Evolutionary conservation across 306 rosid genomes (phyloP).

Genomic region (Parietaria judaica): DNA sequence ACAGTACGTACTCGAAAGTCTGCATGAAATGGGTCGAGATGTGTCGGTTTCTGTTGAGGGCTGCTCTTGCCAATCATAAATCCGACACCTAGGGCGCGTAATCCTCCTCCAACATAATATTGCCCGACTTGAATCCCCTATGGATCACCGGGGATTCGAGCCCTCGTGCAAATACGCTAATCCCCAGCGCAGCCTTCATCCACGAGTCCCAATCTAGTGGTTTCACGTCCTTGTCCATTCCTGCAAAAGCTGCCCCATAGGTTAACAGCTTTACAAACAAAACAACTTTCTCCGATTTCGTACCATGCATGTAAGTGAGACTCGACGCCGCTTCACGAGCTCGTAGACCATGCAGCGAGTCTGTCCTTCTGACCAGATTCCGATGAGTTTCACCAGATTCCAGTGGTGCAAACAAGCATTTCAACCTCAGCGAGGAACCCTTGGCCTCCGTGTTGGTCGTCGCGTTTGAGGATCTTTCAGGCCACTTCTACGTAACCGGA

Average conservation of each 20-base stretch:
- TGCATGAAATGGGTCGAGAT: constrained; percentile 99
- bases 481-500: constrained; percentile 90
- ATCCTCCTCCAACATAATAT: constrained; percentile 79
- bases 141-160: constrained; percentile 90
- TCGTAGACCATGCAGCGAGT: constrained; percentile 90
- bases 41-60: constrained; percentile 77
- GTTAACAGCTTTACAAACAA: not conserved
- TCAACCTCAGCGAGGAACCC: constrained; percentile 99
- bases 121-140: constrained; percentile 94
- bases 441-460: constrained; percentile 74
- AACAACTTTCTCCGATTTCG: constrained; percentile 13
- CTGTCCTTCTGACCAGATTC: constrained; percentile 74
- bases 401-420: constrained; percentile 94
- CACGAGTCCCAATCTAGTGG: constrained; percentile 85
- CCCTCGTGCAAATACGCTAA: constrained; percentile 93
- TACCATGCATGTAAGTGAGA: constrained; percentile 96
- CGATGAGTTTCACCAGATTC: constrained; percentile 77
- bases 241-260: constrained; percentile 36
- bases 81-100: constrained; percentile 90
- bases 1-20: constrained; percentile 72
- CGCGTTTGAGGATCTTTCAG: constrained; percentile 85
- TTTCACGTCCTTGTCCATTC: constrained; percentile 70
- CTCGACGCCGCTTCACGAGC: constrained; percentile 89
- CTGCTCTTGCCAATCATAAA: constrained; percentile 94
- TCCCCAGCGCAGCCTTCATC: constrained; percentile 91